Evolutionary conservation across 2,329 filamentous ascomycete species (phyloP).

Genomic region (Boeremia exigua): DNA sequence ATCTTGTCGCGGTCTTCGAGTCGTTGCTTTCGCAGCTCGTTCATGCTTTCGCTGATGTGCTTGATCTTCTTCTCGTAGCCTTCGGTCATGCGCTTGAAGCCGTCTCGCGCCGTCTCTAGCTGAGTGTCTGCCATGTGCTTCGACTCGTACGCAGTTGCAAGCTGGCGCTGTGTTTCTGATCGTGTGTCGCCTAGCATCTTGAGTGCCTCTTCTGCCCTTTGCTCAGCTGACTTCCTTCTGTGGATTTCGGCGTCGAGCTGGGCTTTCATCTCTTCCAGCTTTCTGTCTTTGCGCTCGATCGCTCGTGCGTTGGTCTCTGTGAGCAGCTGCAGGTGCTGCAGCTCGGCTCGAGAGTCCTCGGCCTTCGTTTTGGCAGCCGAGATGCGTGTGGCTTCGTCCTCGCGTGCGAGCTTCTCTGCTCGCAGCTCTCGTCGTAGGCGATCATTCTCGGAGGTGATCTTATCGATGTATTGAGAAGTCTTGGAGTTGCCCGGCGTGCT

Average conservation of each 20-base stretch:
- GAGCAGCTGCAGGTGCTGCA: constrained; percentile 72
- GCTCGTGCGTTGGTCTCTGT: constrained; percentile 74
- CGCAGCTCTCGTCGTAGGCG: constrained; percentile 71
- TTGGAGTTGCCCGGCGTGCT: constrained; percentile 40
- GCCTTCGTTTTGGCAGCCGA: constrained; percentile 74
- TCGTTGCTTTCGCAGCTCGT: constrained; percentile 38
- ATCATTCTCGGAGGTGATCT: constrained; percentile 81
- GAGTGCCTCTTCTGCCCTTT: constrained; percentile 67
- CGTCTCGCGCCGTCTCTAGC: constrained; percentile 71
- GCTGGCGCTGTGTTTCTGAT: constrained; percentile 65
- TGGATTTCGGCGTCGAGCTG: constrained; percentile 69
- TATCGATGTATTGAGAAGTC: constrained; percentile 66
- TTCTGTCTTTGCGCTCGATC: constrained; percentile 74
- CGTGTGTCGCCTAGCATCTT: constrained; percentile 67
- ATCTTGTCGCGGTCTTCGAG: constrained; percentile 44
- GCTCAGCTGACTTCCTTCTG: constrained; percentile 64
- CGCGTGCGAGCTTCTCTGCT: constrained; percentile 57
- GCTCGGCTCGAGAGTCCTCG: constrained; percentile 70
- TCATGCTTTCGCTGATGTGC: constrained; percentile 60
- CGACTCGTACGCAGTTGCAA: constrained; percentile 62
- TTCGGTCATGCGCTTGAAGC: constrained; percentile 72
- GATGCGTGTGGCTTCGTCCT: constrained; percentile 73
- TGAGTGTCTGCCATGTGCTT: constrained; percentile 63
- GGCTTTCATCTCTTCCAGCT: constrained; percentile 71
- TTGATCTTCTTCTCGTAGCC: constrained; percentile 49